These are phyloP conservation scores for Nakazawaea sp. DNA, from an alignment of 805 yeast genomes.

Conservation along the genomic window DNA sequence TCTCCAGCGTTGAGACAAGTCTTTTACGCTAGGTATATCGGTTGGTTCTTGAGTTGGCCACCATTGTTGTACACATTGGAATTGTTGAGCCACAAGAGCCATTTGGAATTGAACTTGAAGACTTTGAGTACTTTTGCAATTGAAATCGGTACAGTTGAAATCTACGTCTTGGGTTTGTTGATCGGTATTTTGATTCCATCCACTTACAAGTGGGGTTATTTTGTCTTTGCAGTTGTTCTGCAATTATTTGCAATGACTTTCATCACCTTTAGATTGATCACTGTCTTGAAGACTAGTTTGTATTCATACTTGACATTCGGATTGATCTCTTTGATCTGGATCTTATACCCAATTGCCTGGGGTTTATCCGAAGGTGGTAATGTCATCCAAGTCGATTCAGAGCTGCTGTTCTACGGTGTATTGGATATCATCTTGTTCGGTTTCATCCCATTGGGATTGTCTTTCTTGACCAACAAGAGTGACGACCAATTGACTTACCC, in stretches of 20 bases:
- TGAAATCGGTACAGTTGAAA: conserved; percentile 36
- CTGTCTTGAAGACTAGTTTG: conserved; percentile 1
- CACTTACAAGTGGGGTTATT: conserved; percentile 66
- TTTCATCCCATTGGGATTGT: conserved; percentile 15
- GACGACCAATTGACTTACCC: conserved; percentile 12
- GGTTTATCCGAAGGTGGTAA: conserved; percentile 61
- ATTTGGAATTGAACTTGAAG: conserved; percentile 25
- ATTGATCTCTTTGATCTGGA: conserved; percentile 32
- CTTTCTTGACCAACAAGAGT: conserved; percentile 3
- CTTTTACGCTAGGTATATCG: conserved; percentile 49
- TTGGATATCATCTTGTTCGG: conserved; percentile 42
- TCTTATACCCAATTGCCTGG: conserved; percentile 45
- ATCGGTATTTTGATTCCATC: conserved; percentile 50
- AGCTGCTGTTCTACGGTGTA: conserved; percentile 53
- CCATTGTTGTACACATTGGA: conserved; percentile 28
- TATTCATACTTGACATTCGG: conserved; percentile 10
- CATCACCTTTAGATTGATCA: conserved; percentile 8
- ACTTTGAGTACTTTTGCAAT: conserved; percentile 30
- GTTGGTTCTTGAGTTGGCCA: conserved; percentile 54
- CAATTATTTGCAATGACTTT: conserved; percentile 30
- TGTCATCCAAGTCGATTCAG: conserved; percentile 50
- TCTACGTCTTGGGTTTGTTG: conserved; percentile 46
- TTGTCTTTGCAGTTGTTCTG: conserved; percentile 42
- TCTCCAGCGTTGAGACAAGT: conserved; percentile 37
- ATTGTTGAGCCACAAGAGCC: conserved; percentile 22